phyloP scores from a whole-genome alignment of 2,329 filamentous ascomycete genomes.

The Ophiobolus disseminans region DNA sequence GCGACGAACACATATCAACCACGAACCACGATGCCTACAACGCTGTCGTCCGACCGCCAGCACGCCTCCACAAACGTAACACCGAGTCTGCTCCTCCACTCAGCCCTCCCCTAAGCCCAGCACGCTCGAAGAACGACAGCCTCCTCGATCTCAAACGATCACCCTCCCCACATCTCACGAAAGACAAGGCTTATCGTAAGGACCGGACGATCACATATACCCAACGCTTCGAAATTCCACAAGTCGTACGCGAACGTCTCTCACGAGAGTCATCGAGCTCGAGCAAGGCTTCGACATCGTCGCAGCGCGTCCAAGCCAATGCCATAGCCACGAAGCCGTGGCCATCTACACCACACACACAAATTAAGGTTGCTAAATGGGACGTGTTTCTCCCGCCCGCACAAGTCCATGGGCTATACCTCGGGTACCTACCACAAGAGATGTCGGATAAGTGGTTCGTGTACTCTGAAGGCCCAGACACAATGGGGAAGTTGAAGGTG shows the following conservation, averaged over 20 bases:
- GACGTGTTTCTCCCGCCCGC: slow-evolving; percentile 42
- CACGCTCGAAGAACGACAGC: slow-evolving; percentile 6
- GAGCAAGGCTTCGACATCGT: neutral
- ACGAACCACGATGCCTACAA: slow-evolving; percentile 1
- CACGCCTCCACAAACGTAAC: slow-evolving; percentile 6
- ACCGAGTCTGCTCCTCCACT: neutral
- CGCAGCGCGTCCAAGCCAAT: slow-evolving; percentile 18
- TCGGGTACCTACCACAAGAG: slow-evolving; percentile 31
- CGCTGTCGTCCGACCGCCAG: slow-evolving; percentile 3
- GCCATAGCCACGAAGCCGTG: slow-evolving; percentile 29
- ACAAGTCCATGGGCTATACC: slow-evolving; percentile 39
- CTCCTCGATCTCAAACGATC: slow-evolving; percentile 1
- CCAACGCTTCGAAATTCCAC: slow-evolving; percentile 15
- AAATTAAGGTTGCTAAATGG: slow-evolving; percentile 20
- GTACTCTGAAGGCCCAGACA: slow-evolving; percentile 43
- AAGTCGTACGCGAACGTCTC: slow-evolving; percentile 2
- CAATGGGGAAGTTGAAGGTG: slow-evolving; percentile 43
- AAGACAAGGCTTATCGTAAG: slow-evolving; percentile 7
- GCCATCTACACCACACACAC: slow-evolving; percentile 11
- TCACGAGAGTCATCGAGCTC: slow-evolving; percentile 2
- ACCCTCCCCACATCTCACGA: slow-evolving; percentile 19
- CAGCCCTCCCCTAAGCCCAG: slow-evolving; percentile 9
- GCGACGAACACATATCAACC: slow-evolving; percentile 1
- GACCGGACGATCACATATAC: slow-evolving; percentile 8
- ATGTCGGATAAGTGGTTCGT: slow-evolving; percentile 45